phyloP scores from a whole-genome alignment of 495 filamentous ascomycete genomes.

The Neurospora terricola region DNA sequence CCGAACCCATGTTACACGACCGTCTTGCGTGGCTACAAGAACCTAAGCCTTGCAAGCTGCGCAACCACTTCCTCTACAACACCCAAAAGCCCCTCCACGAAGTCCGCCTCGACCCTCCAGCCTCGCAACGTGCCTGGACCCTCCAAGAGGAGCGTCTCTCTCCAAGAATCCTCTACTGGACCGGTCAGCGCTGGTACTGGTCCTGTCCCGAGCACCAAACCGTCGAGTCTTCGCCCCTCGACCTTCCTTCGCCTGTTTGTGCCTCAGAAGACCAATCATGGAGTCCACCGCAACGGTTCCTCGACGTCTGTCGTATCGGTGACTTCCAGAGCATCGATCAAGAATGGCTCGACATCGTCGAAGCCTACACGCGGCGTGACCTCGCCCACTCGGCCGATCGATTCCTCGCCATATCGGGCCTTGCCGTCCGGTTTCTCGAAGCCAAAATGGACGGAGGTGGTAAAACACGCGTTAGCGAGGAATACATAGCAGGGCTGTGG shows the following conservation, averaged over 20 bases:
- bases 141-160: conserved; percentile 25
- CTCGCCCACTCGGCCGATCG: conserved; percentile 19
- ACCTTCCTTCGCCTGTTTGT: neutral
- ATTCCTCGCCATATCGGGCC: conserved; percentile 22
- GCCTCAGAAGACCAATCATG: neutral
- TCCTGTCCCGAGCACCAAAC: conserved; percentile 20
- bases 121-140: conserved; percentile 21
- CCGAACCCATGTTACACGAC: conserved; percentile 13
- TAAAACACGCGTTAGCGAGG: conserved; percentile 10
- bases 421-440: conserved; percentile 23
- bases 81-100: conserved; percentile 11
- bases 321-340: conserved; percentile 16
- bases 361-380: conserved; percentile 21
- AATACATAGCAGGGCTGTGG: conserved; percentile 24
- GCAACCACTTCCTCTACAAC: conserved; percentile 17
- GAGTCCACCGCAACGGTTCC: conserved; percentile 19
- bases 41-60: conserved; percentile 16
- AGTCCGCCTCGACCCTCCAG: conserved; percentile 16
- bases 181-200: conserved; percentile 23
- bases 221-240: conserved; percentile 10
- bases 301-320: conserved; percentile 18
- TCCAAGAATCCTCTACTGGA: conserved; percentile 23
- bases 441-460: conserved; percentile 14
- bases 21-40: conserved; percentile 18
- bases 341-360: conserved; percentile 26